Evolutionary conservation across 1,284 basidiomycete genomes (phyloP), one percentile per base, ranked within the genome.

Genomic region (Papiliotrema fonsecae): DNA sequence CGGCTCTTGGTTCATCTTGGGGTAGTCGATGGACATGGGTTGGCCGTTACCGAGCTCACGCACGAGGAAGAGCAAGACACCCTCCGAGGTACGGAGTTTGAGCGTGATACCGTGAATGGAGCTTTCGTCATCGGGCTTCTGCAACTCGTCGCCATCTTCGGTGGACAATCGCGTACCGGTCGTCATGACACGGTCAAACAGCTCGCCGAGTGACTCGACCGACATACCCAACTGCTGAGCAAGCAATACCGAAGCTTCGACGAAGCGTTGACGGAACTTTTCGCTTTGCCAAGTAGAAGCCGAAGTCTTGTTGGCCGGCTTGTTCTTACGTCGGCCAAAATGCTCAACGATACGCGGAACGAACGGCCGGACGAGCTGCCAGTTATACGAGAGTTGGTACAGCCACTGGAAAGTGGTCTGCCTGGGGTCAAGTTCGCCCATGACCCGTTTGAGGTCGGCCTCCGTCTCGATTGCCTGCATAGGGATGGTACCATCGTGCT

Each of bases 151-250:
- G 51, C 62, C 62, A 44, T 60, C 54, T 40, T 67, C 57, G 31
- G 35, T 27, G 60, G 35, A 49, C 45, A 26, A 64, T 47, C 52
- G n/a, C 10, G 75, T 76, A 32, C 77, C 77, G 18, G 76, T 78
- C 6, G 73, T 74, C 22, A 77, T 60, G 19, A 77, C 74, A 44
- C 74, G 73, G 60, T 78, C 77, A 58, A 77, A 77, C 51, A 92
- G 75, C 27, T 77, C 78, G 3, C 90, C 88, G 45, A 92, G 77
- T 26, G 72, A 65, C 52, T 76, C 70, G 42, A 77, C 65, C 0
- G 76, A 71, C 19, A 77, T 64, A 48, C 76, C 75, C 26, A 78
- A 64, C 54, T 76, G 72, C 45, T 72, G 65, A 14, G 76, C 67
- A 19, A 78, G 69, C 25, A 73, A 63, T 38, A 69, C 71, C 13